Evolutionary conservation across 208 protist species (phyloP), one percentile per base, ranked within the genome.

Genomic region (Leishmania tropica): DNA sequence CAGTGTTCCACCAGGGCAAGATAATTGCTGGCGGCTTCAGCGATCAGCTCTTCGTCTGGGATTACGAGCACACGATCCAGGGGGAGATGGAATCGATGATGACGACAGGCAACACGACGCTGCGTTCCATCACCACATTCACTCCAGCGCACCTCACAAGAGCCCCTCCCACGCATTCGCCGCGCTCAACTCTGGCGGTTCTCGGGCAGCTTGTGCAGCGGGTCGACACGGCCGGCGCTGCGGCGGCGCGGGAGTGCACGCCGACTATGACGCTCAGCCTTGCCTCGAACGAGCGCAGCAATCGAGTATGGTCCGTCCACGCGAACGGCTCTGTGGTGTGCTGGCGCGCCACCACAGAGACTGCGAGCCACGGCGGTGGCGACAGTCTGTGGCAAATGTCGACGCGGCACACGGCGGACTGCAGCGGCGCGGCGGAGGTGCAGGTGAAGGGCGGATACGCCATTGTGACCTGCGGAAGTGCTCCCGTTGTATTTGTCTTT

Each of bases 21-120:
- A 89, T 97, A 70, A 85, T 97, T 56, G 91, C 93, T 0, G 87
- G 87, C n/a, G 94, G 94, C n/a, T 97, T 92, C 72, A 86, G 88
- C 83, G 70, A 85, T 31, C 76, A 87, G 68, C 67, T 97, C 35
- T 80, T 89, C 60, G 83, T 91, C 11, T 97, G 94, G 93, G 35
- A 76, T 42, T 95, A 90, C 79, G 81, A 91, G 56, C 48, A 35
- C 21, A 80, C 80, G 35, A 35, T 83, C 58, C 31, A 71, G 31
- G 54, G 48, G 0, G 79, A 80, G 51, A n/a, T 75, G 68, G 45
- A 56, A 31, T 84, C 71, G 31, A 71, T 76, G 53, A 21, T 10
- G 19, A 67, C 74, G 21, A 76, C 65, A 1, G 77, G 80, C 4
- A 60, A 74, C 65, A 78, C 71, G 28, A 45, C 79, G 15, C 53